Evolutionary conservation across 1,139 yeast genomes (phyloP).

Genomic region (Magnusiomyces suaveolens): DNA sequence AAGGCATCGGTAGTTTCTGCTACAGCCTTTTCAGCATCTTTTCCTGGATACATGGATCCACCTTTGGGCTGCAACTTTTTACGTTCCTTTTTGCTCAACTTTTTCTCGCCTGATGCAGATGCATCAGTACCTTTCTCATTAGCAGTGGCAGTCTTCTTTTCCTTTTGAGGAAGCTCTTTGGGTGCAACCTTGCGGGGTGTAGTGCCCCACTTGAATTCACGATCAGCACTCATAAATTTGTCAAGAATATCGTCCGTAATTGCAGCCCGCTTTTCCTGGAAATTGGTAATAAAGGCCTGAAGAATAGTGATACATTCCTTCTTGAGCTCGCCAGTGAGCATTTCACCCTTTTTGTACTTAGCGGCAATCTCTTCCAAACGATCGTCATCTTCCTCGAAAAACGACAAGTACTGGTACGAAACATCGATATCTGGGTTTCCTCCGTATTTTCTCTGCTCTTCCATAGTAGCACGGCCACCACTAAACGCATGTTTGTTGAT

Average conservation of each 20-base stretch:
- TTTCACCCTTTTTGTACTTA: slow-evolving; percentile 68
- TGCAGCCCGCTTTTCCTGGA: slow-evolving; percentile 67
- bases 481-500: slow-evolving; percentile 94
- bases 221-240: slow-evolving; percentile 68
- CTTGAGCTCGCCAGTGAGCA: slow-evolving; percentile 91
- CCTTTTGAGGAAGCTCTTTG: slow-evolving; percentile 37
- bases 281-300: slow-evolving; percentile 66
- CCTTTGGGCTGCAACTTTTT: slow-evolving; percentile 5
- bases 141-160: slow-evolving; percentile 3
- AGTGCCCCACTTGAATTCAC: slow-evolving; percentile 63
- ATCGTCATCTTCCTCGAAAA: slow-evolving; percentile 82
- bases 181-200: slow-evolving; percentile 62
- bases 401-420: slow-evolving; percentile 83
- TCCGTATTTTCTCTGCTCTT: slow-evolving; percentile 81
- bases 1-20: neutral
- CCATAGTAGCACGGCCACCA: slow-evolving; percentile 83
- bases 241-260: slow-evolving; percentile 61
- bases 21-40: slow-evolving; percentile 1
- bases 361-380: slow-evolving; percentile 54
- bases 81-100: slow-evolving; percentile 4
- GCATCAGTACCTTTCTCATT: neutral
- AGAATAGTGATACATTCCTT: slow-evolving; percentile 71
- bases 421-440: slow-evolving; percentile 96
- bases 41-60: slow-evolving; percentile 2
- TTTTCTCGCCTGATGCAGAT: neutral